phyloP scores from a whole-genome alignment of 192 early-diverging fungal species.

The Cetraspora pellucida region DNA sequence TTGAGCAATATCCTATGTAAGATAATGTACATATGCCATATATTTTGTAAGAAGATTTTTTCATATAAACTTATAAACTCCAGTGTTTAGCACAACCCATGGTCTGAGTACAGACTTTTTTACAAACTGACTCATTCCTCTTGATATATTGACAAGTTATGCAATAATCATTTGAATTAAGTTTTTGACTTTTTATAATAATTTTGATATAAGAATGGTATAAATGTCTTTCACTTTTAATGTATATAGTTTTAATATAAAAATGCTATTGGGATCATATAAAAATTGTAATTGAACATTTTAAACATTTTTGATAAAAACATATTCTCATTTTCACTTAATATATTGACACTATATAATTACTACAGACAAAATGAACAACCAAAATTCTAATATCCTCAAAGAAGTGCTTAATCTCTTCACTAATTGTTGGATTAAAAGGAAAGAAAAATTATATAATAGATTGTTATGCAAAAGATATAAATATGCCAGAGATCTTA shows the following conservation, averaged over 20 bases:
- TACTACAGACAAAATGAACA: background rate
- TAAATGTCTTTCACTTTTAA: constrained; percentile 16
- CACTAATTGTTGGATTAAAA: background rate
- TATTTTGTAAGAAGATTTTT: background rate
- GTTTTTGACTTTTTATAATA: background rate
- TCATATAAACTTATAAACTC: constrained; percentile 9
- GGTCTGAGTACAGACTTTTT: background rate
- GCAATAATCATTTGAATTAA: no score
- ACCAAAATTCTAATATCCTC: background rate
- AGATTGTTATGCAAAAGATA: background rate
- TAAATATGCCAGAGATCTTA: background rate
- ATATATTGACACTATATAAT: background rate
- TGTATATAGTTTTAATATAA: constrained; percentile 5
- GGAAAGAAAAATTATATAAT: background rate
- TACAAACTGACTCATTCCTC: constrained; percentile 22
- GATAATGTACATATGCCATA: constrained; percentile 3
- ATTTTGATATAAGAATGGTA: constrained; percentile 1
- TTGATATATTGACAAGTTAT: constrained; percentile 21
- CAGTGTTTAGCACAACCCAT: constrained; percentile 4
- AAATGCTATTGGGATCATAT: background rate
- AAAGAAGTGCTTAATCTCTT: background rate
- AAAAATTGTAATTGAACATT: background rate
- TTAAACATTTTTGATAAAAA: constrained; percentile 6
- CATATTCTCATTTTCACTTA: background rate
- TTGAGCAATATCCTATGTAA: background rate